Evolutionary conservation across 495 filamentous ascomycete species (phyloP), one percentile per base, ranked within the genome.

Genomic region (Lophiotrema nucula): DNA sequence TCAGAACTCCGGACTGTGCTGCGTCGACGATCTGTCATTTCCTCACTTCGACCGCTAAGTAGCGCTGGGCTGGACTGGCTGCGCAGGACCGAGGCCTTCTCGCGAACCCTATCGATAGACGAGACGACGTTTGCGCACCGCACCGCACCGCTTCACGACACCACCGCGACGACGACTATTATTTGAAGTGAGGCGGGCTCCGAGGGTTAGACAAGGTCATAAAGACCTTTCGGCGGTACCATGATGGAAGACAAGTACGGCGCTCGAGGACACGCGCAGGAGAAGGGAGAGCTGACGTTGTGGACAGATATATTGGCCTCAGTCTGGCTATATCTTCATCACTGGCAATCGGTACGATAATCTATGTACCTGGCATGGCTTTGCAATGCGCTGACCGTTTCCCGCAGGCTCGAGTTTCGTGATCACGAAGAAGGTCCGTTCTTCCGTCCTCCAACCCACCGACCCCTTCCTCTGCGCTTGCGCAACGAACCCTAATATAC

Each of bases 211-310:
- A 21, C 10, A 6, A 43, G 39, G 18, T 10, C 39, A 18, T 11
- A 10, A 6, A 6, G 10, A 43, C 39, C 18, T 21, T 10, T 11
- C 44, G 56, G 52, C 66, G 70, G 73, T 71, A 86, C 74, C 65
- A 90, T 89, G 83, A 58, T 92, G 72, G 86, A 90, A 75, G 89
- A 95, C 70, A 95, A 93, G 89, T 95, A 87, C 64, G 87, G 72
- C 64, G 49, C 28, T 27, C 38, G 6, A 18, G 10, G 39, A 43
- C 39, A 21, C 19, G 16, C 33, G 37, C 28, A 39, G n/a, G 23
- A 26, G 33, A 21, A n/a, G 19, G 13, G 18, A 41, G 37, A 16
- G 41, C 64, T 67, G 15, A 67, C 47, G 70, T 58, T 67, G n/a
- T n/a, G 66, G 58, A 74, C 74, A 96, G 90, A 81, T 96, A 96